phyloP scores from a whole-genome alignment of 164 flowering plant genomes.

The Santalum album region DNA sequence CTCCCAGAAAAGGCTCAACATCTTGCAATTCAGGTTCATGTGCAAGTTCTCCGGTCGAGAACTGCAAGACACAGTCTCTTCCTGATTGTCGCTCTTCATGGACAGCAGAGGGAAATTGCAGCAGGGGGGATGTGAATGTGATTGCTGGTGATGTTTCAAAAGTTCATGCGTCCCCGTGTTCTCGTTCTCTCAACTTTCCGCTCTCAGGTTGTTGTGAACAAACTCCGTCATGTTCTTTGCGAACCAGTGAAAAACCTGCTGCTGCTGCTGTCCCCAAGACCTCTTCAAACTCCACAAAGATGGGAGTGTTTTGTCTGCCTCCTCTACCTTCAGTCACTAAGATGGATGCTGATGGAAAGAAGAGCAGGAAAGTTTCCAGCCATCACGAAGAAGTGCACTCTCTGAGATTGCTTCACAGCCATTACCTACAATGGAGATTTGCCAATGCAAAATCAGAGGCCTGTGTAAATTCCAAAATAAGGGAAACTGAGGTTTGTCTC shows the following conservation, averaged over 20 bases:
- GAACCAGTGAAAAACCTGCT: background rate
- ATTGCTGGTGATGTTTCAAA: background rate
- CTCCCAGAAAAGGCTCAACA: too few relatives aligned
- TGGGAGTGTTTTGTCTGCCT: background rate
- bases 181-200: background rate
- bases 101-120: background rate
- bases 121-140: background rate
- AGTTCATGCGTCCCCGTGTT: background rate
- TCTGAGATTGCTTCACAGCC: conserved; percentile 54
- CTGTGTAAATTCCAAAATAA: conserved; percentile 32
- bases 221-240: background rate
- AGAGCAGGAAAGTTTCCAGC: conserved; percentile 23
- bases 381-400: conserved; percentile 46
- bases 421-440: conserved; percentile 62
- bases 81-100: too few relatives aligned
- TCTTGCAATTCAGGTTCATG: background rate
- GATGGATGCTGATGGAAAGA: conserved; percentile 21
- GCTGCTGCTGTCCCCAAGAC: background rate
- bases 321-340: background rate
- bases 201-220: background rate
- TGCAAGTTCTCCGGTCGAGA: background rate
- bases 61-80: background rate
- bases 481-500: conserved; percentile 48
- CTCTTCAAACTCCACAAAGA: background rate
- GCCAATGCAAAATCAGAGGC: conserved; percentile 66